Percentiles rank a stretch among this genome's conserved stretches.
These are phyloP conservation scores for Pseudogymnoascus sp. DNA, from an alignment of 2,329 filamentous ascomycete species.

Conservation along the genomic window DNA sequence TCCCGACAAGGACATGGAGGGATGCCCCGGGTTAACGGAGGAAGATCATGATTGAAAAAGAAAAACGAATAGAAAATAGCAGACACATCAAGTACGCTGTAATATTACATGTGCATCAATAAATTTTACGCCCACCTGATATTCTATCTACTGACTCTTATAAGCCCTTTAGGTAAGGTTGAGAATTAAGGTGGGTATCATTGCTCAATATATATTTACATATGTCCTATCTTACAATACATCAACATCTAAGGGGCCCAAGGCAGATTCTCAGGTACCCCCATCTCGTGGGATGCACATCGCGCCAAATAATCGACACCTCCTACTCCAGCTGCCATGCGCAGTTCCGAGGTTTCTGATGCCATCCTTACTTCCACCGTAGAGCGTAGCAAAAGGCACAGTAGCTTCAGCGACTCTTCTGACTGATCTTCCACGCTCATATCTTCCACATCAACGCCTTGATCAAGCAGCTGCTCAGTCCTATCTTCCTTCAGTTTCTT, in stretches of 20 bases:
- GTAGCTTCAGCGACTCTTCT: slow-evolving; percentile 26
- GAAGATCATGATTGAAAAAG: slow-evolving; percentile 59
- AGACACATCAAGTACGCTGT: not conserved
- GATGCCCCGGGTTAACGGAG: slow-evolving; percentile 79
- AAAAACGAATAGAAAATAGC: slow-evolving; percentile 8
- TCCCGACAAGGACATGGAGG: slow-evolving; percentile 64
- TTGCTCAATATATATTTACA: slow-evolving; percentile 3
- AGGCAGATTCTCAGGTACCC: slow-evolving; percentile 19
- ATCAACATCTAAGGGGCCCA: slow-evolving; percentile 17
- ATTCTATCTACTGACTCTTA: not conserved
- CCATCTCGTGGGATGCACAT: slow-evolving; percentile 21
- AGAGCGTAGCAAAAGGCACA: slow-evolving; percentile 25
- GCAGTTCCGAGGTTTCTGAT: slow-evolving; percentile 10
- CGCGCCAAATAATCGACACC: slow-evolving; percentile 12
- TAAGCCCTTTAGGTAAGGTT: not conserved
- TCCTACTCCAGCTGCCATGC: slow-evolving; percentile 6
- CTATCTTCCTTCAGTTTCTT: slow-evolving; percentile 32
- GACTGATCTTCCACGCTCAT: slow-evolving; percentile 22
- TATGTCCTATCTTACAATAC: slow-evolving; percentile 11
- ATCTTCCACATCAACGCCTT: slow-evolving; percentile 24
- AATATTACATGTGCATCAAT: not conserved
- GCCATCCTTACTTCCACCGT: slow-evolving; percentile 17
- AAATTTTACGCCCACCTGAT: not conserved
- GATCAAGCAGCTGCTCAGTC: slow-evolving; percentile 19
- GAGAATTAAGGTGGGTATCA: slow-evolving; percentile 4